A percentile compares a stretch with the other conserved stretches of the same genome.
These are phyloP conservation scores for Cladophialophora exuberans DNA, from an alignment of 2,329 filamentous ascomycete species.

Conservation along the genomic window DNA sequence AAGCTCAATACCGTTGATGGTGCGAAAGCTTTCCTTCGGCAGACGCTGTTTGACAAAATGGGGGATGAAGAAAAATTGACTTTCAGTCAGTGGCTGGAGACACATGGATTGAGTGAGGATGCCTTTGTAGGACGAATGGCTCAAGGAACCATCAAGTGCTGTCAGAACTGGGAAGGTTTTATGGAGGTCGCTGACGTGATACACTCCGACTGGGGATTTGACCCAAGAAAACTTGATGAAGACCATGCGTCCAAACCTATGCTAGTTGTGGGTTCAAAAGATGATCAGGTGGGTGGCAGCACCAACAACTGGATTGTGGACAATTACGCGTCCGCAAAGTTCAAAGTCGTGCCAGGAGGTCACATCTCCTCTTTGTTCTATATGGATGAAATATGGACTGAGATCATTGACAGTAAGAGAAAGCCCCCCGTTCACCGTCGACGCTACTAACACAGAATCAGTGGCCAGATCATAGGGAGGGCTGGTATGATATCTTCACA, in stretches of 20 bases:
- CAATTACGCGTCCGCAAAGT: constrained; percentile 6
- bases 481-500: no score
- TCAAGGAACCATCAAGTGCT: background rate
- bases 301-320: background rate
- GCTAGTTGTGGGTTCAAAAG: background rate
- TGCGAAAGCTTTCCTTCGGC: constrained; percentile 1
- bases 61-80: background rate
- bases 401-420: background rate
- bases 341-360: background rate
- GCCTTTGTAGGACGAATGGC: background rate
- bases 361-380: constrained; percentile 2
- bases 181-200: constrained; percentile 9
- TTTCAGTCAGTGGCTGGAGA: background rate
- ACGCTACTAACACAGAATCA: background rate
- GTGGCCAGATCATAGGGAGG: no score
- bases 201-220: constrained; percentile 7
- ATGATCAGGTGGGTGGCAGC: constrained; percentile 1
- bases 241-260: constrained; percentile 6
- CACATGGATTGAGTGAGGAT: background rate
- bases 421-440: background rate
- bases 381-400: constrained; percentile 7
- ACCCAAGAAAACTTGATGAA: background rate
- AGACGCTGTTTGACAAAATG: background rate
- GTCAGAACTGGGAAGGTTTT: constrained; percentile 3
- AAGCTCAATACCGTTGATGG: background rate